Conservation (phyloP, 2,329 filamentous ascomycete genomes). For the Domatiomyces catenatus region DNA sequence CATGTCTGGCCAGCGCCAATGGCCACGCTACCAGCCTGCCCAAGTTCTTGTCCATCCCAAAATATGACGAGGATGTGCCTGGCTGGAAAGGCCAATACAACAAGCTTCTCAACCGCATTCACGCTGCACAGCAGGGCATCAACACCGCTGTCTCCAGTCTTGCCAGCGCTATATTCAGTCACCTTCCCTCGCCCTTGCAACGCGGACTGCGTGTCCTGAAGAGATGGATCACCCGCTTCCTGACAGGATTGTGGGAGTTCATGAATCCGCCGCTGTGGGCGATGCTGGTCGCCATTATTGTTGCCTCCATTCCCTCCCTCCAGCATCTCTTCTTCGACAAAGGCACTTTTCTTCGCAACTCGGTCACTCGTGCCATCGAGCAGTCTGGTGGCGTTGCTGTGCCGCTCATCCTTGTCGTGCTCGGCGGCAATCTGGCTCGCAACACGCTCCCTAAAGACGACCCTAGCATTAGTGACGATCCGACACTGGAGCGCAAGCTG, state of each 20-base stretch:
- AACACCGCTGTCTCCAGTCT: neutral
- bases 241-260: conserved; percentile 66
- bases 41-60: conserved; percentile 40
- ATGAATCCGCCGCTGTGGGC: conserved; percentile 99
- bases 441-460: conserved; percentile 64
- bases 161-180: conserved; percentile 26
- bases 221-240: conserved; percentile 35
- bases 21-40: conserved; percentile 33
- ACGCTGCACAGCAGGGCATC: neutral
- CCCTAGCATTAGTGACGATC: conserved; percentile 54
- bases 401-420: conserved; percentile 82
- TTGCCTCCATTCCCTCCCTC: conserved; percentile 71
- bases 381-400: conserved; percentile 86
- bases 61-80: conserved; percentile 18
- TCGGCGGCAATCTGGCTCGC: conserved; percentile 84
- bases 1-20: conserved; percentile 32
- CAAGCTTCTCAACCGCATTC: conserved; percentile 18
- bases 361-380: conserved; percentile 70
- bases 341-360: conserved; percentile 82
- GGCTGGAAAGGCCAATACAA: conserved; percentile 20
- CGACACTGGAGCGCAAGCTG: conserved; percentile 53
- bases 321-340: conserved; percentile 77
- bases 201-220: conserved; percentile 31
- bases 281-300: conserved; percentile 79
- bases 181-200: conserved; percentile 40